A percentile compares a stretch with the other conserved stretches of the same genome.
phyloP scores from a whole-genome alignment of 371 early-diverging fungal genomes.

The Mucor racemosus region DNA sequence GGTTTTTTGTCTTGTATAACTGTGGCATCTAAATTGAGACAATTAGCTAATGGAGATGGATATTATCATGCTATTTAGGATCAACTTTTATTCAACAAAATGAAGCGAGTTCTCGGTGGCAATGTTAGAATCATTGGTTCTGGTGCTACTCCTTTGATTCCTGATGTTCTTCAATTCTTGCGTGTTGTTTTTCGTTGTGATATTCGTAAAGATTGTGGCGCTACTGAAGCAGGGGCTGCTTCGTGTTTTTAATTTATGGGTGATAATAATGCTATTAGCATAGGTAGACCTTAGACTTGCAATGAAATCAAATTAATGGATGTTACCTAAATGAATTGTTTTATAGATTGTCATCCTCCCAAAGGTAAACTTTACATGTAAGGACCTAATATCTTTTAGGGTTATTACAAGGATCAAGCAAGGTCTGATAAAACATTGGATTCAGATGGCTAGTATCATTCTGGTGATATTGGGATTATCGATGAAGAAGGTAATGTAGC shows the following conservation, averaged over 20 bases:
- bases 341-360: conserved; percentile 76
- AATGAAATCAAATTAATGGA: conserved; percentile 85
- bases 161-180: conserved; percentile 86
- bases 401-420: conserved; percentile 84
- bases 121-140: conserved; percentile 77
- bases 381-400: conserved; percentile 80
- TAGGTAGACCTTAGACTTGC: conserved; percentile 73
- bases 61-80: conserved; percentile 86
- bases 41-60: conserved; percentile 64
- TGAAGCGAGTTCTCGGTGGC: conserved; percentile 86
- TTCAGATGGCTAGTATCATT: conserved; percentile 90
- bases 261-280: conserved; percentile 69
- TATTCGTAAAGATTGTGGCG: conserved; percentile 88
- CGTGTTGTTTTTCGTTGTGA: conserved; percentile 77
- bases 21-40: conserved; percentile 59
- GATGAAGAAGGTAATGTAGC: conserved; percentile 67
- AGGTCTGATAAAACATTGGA: conserved; percentile 83
- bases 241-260: conserved; percentile 49
- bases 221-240: conserved; percentile 83
- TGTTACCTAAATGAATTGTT: conserved; percentile 89
- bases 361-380: conserved; percentile 92
- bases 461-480: conserved; percentile 88
- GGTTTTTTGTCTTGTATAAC: conserved; percentile 66
- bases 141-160: conserved; percentile 92
- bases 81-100: conserved; percentile 88